These are phyloP conservation scores for Picea glauca DNA, from an alignment of 75 land plant genomes.

Conservation along the genomic window DNA sequence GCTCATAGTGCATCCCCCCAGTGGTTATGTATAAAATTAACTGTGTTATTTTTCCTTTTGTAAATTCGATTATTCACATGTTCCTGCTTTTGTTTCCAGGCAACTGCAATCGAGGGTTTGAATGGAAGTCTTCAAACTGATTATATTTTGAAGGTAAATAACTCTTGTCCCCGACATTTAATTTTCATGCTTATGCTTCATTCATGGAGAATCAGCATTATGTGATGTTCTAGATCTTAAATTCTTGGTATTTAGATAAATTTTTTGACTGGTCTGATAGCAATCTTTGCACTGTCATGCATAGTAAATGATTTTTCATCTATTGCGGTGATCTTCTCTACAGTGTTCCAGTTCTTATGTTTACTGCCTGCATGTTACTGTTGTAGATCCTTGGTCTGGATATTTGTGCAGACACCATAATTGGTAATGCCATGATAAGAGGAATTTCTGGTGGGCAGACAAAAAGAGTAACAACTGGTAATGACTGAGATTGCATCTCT, in stretches of 20 bases:
- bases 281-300: not conserved
- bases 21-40: no score
- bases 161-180: no score
- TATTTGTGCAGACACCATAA: constrained; percentile 24
- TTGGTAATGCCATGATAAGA: constrained; percentile 29
- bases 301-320: not conserved
- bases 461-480: constrained; percentile 35
- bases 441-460: constrained; percentile 36
- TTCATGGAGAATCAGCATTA: not conserved
- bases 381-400: constrained; percentile 29
- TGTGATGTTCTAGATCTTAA: not conserved
- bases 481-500: not conserved
- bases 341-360: not conserved
- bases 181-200: not conserved
- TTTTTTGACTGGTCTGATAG: not conserved
- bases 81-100: constrained; percentile 7
- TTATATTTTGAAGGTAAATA: constrained; percentile 20
- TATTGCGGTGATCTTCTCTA: not conserved
- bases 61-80: no score
- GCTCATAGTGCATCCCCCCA: no score
- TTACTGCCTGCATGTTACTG: not conserved
- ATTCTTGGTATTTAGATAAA: no score
- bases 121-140: constrained; percentile 16
- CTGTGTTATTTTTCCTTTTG: no score
- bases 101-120: constrained; percentile 19